phyloP scores from a whole-genome alignment of 306 rosid genomes.

The Sicyos edulis region DNA sequence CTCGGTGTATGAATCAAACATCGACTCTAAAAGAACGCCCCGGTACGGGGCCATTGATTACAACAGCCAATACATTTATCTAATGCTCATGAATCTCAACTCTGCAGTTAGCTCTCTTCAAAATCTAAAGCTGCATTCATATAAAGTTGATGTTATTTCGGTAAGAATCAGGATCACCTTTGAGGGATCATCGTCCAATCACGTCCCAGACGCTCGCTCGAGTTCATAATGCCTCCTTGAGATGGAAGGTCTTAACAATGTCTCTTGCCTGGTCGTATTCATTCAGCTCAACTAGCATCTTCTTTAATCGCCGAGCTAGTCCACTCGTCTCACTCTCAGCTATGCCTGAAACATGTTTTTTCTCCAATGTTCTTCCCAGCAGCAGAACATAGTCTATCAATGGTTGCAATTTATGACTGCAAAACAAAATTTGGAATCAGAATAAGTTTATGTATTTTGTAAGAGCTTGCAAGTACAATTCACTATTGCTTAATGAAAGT shows the following conservation, averaged over 20 bases:
- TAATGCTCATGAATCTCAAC: background rate
- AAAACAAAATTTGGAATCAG: constrained; percentile 2
- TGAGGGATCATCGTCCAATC: background rate
- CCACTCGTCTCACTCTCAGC: constrained; percentile 50
- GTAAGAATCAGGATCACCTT: constrained; percentile 6
- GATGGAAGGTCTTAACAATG: constrained; percentile 67
- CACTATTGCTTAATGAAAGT: too few relatives aligned
- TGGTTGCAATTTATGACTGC: constrained; percentile 73
- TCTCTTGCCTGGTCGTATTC: constrained; percentile 79
- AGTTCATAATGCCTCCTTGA: constrained; percentile 75
- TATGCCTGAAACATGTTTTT: constrained; percentile 39
- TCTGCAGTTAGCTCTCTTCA: background rate
- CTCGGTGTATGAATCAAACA: background rate
- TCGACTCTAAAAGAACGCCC: background rate
- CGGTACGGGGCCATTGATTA: background rate
- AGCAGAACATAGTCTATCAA: constrained; percentile 62
- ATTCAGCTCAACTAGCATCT: constrained; percentile 81
- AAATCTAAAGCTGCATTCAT: background rate
- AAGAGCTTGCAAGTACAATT: background rate
- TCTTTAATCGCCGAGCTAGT: constrained; percentile 82
- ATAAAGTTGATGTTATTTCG: background rate
- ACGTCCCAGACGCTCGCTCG: background rate
- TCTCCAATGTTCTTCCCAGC: constrained; percentile 67
- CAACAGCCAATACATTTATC: background rate
- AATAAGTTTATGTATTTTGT: background rate